Evolutionary conservation across 495 filamentous ascomycete genomes (phyloP).

Genomic region (Amniculicola lignicola): DNA sequence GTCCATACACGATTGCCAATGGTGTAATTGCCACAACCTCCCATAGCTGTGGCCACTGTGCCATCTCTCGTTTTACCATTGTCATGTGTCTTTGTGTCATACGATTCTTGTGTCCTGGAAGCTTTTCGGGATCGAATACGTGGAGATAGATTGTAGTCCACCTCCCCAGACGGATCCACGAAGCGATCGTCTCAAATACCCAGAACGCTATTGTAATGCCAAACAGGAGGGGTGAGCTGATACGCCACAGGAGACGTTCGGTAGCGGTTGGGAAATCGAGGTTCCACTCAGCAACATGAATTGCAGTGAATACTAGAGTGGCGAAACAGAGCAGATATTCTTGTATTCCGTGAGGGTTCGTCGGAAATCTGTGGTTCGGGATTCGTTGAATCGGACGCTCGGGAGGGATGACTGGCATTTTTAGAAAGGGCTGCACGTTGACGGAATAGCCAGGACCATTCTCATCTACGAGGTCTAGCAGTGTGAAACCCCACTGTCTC

Average conservation of each 20-base stretch:
- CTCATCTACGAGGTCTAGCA: conserved; percentile 16
- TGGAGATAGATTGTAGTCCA: conserved; percentile 11
- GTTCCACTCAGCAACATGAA: conserved; percentile 44
- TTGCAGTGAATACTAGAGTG: conserved; percentile 36
- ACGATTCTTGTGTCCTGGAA: not conserved
- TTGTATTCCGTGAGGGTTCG: conserved; percentile 8
- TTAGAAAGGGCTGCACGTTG: conserved; percentile 21
- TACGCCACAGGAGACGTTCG: conserved; percentile 42
- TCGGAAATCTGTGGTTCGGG: conserved; percentile 19
- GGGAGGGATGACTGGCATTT: conserved; percentile 14
- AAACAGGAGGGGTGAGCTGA: conserved; percentile 11
- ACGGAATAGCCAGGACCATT: conserved; percentile 21
- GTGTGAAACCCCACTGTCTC: conserved; percentile 3
- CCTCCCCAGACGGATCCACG: conserved; percentile 12
- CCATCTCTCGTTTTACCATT: conserved; percentile 7
- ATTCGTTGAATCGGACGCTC: conserved; percentile 19
- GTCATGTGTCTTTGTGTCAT: conserved; percentile 6
- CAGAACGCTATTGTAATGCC: conserved; percentile 14
- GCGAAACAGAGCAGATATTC: conserved; percentile 18
- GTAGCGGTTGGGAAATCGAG: conserved; percentile 42
- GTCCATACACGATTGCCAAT: conserved; percentile 15
- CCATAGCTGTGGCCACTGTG: conserved; percentile 7
- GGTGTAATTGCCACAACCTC: conserved; percentile 16
- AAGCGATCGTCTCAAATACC: conserved; percentile 20
- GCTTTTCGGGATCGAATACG: not conserved